phyloP scores from a whole-genome alignment of 2,329 filamentous ascomycete genomes.

The Xylariaceae sp. region DNA sequence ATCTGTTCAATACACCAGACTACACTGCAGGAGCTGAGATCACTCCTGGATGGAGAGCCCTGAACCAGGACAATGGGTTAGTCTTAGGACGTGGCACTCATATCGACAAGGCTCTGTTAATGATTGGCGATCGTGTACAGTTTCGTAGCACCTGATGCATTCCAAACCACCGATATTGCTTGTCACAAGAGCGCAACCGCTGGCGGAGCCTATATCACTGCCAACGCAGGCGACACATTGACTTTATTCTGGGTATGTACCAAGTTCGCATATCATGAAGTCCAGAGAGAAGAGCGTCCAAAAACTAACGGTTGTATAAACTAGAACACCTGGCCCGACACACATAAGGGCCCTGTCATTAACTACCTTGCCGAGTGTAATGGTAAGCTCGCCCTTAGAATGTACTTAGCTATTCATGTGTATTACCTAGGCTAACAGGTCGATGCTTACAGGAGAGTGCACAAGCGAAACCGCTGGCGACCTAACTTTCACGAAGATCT shows the following conservation, averaged over 20 bases:
- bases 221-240: constrained; percentile 29
- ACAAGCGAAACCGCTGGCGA: constrained; percentile 25
- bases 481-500: constrained; percentile 32
- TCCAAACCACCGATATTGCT: constrained; percentile 41
- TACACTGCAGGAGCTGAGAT: constrained; percentile 8
- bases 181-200: constrained; percentile 43
- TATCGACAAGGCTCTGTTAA: no score
- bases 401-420: background rate
- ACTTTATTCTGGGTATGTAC: constrained; percentile 29
- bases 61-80: constrained; percentile 43
- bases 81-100: no score
- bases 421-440: background rate
- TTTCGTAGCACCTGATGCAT: constrained; percentile 44
- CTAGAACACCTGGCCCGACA: constrained; percentile 31
- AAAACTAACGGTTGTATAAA: no score
- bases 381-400: constrained; percentile 11
- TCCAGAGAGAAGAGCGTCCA: no score
- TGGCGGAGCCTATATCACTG: constrained; percentile 29
- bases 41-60: constrained; percentile 39
- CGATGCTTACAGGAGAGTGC: constrained; percentile 27
- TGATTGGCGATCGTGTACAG: constrained; percentile 18
- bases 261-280: no score
- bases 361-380: constrained; percentile 36
- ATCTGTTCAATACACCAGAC: no score
- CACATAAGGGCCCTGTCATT: constrained; percentile 36